Conservation (phyloP, 768 basidiomycete genomes). For the Pilatotrama ljubarskyi region DNA sequence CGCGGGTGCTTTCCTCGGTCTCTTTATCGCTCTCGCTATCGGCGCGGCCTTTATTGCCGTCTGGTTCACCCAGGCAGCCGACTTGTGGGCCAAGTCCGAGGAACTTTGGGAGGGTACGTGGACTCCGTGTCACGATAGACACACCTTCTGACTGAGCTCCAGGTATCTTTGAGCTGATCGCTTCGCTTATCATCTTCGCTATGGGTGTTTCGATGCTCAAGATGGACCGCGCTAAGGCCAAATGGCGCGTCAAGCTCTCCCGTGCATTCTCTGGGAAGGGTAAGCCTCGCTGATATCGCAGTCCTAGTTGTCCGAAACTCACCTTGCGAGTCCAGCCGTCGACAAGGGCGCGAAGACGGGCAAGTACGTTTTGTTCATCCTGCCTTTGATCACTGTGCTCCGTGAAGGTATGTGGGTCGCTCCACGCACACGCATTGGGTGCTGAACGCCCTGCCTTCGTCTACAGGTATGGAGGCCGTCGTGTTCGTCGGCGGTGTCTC, state of each 20-base stretch:
- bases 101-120: conserved; percentile 87
- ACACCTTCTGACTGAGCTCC: background rate
- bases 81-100: conserved; percentile 86
- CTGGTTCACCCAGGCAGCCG: conserved; percentile 88
- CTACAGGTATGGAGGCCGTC: conserved; percentile 78
- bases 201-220: conserved; percentile 96
- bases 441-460: background rate
- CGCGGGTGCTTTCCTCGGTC: conserved; percentile 68
- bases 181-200: conserved; percentile 80
- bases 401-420: conserved; percentile 65
- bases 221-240: conserved; percentile 91
- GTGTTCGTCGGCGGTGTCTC: conserved; percentile 94
- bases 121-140: conserved; percentile 9
- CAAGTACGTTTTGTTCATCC: conserved; percentile 86
- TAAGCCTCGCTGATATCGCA: conserved; percentile 36
- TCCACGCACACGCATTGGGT: too few relatives aligned
- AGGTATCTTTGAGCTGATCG: conserved; percentile 74
- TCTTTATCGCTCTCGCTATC: conserved; percentile 78
- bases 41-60: conserved; percentile 92
- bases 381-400: conserved; percentile 90
- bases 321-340: conserved; percentile 34
- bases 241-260: conserved; percentile 90
- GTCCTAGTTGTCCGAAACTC: too few relatives aligned
- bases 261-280: conserved; percentile 68
- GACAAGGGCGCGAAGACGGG: conserved; percentile 54